Conservation (phyloP, 179 eudicot genomes). For the Carnegiea gigantea region DNA sequence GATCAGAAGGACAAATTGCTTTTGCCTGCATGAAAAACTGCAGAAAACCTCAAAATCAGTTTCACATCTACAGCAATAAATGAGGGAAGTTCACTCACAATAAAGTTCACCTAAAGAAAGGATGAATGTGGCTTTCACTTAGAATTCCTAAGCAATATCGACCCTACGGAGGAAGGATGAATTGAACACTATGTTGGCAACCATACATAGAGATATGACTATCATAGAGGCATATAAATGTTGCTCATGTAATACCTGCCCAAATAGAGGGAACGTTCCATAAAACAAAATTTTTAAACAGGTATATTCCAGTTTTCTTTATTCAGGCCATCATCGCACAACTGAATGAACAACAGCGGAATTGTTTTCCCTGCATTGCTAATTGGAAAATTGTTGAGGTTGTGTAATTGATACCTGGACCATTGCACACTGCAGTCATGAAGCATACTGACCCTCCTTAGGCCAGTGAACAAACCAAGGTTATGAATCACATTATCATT, state of each 20-base stretch:
- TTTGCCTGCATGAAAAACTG: conserved; percentile 98
- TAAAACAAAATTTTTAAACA: no score
- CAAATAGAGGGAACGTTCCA: no score
- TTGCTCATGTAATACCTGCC: no score
- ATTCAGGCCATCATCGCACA: no score
- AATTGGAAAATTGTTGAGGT: background rate
- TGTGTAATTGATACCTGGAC: background rate
- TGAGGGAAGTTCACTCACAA: background rate
- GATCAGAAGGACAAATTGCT: conserved; percentile 80
- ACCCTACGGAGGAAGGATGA: background rate
- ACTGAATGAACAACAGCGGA: no score
- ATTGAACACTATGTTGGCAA: no score
- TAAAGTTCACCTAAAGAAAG: background rate
- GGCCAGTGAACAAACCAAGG: background rate
- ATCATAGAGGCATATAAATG: no score
- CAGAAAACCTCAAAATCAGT: conserved; percentile 28
- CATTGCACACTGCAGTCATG: background rate
- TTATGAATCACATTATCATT: background rate
- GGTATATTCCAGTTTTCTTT: no score
- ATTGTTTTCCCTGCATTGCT: background rate
- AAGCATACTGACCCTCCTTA: background rate
- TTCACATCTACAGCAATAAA: background rate
- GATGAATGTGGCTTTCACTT: background rate
- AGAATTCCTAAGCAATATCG: conserved; percentile 1
- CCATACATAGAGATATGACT: no score